A percentile compares a stretch with the other conserved stretches of the same genome.
Evolutionary conservation across 345 rosid genomes (phyloP).

Genomic region (Citrus hindsii): DNA sequence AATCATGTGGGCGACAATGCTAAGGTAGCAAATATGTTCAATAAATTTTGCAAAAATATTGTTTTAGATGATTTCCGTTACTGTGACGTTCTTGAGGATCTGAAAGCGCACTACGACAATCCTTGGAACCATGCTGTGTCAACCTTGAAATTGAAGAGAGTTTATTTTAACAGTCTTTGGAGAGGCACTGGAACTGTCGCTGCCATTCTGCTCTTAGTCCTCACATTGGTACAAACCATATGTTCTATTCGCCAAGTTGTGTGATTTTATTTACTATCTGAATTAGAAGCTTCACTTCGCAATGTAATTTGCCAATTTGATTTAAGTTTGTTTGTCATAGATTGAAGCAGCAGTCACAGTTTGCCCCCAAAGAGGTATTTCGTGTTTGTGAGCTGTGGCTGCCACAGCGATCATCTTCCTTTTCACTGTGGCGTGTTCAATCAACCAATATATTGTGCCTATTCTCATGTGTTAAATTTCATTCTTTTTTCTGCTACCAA

Average conservation of each 20-base stretch:
- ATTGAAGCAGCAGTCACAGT: too few species aligned
- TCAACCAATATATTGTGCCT: too few species aligned
- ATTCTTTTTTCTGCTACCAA: too few species aligned
- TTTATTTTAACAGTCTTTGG: not conserved
- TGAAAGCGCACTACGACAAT: not conserved
- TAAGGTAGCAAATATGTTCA: not conserved
- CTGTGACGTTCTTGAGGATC: rapidly evolving
- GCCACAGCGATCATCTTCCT: too few species aligned
- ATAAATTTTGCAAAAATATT: rapidly evolving
- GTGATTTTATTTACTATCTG: too few species aligned
- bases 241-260: not conserved
- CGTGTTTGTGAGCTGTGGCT: too few species aligned
- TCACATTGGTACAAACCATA: not conserved
- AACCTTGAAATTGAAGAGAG: not conserved
- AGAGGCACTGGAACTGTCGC: not conserved
- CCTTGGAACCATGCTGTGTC: not conserved
- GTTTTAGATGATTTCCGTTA: rapidly evolving
- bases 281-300: too few species aligned
- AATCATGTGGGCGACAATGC: not conserved
- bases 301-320: too few species aligned
- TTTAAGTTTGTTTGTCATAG: too few species aligned
- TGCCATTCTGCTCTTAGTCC: not conserved
- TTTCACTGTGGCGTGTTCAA: too few species aligned
- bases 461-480: too few species aligned
- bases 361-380: too few species aligned